Base-by-base conservation (phyloP, 1,284 basidiomycete species). In the Cutaneotrichosporon spelunceum region DNA sequence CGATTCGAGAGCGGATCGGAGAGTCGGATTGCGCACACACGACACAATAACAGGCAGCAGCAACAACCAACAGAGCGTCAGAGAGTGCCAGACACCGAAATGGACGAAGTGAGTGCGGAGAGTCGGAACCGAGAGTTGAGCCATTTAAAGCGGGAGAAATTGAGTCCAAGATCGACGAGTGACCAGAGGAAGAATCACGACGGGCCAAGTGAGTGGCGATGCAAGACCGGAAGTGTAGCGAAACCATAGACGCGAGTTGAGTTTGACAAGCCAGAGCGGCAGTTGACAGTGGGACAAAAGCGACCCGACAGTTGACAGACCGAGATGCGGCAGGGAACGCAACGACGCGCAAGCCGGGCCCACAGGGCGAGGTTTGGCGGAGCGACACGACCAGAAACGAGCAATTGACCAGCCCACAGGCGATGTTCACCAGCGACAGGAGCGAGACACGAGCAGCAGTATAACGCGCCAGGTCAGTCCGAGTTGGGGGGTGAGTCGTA, bases 381-480 rank as follows among this genome's bases (percentile, higher is more conserved):
- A 34, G 26, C 47, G 56, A 57, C 29, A 56, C 55, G 42, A 48
- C 21, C 54, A 63, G 57, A 36, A n/a, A 54, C 26, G 33, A 34
- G 14, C n/a, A 13, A 34, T 42, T 49, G 19, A 50, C 57, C 36
- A 58, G 49, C 39, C 53, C 34, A 49, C 33, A 49, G 30, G 48
- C 27, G 23, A 16, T 59, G 47, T 44, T 30, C 13, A n/a, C 36
- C 23, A 49, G 36, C 21, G 19, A 23, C 24, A 44, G 36, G 30
- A 44, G 30, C 55, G 27, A 48, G 49, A 49, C 36, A 50, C 48
- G 48, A 50, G 48, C 24, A 50, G 33, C 45, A 42, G 39, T 23
- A 27, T 34, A 53, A 57, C 48, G 54, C 53, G 50, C 50, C 47
- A 60, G 55, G 61, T 66, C 53, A 63, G 64, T 60, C 61, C 59